Base-by-base conservation (phyloP, 164 flowering plant genomes). In the Cinnamomum micranthum region DNA sequence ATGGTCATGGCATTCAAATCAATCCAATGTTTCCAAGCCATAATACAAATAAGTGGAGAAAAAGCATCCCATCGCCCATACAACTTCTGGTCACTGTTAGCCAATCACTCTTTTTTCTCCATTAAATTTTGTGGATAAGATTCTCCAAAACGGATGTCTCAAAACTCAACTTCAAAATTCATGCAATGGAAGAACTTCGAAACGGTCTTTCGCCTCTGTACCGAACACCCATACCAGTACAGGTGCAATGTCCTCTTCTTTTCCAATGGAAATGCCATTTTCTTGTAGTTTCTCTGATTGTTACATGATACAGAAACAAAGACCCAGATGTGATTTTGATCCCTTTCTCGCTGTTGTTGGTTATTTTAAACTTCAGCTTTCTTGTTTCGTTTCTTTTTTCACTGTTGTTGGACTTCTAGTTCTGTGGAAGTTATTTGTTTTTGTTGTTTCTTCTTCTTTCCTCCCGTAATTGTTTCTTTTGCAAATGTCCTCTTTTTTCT, bases 101-200 rank as follows among this genome's bases (percentile, higher is more conserved):
- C 47, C 69, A 24, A 23, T 19, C 69, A 25, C 69, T 2, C 2
- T 17, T 28, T 15, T 28, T 64, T 27, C 4, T 58, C 4, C 4
- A 12, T 58, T 27, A 58, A 31, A 60, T 22, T 15, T 69, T 31
- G 74, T 72, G 74, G 74, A 72, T 72, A 72, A 72, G 74, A 71
- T 71, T 71, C 58, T 20, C 10, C 25, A 28, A 58, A 3, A 33
- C 23, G 50, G 14, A 7, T 71, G 65, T 71, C 66, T 55, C 60
- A 15, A 55, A 55, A 14, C n/a, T 55, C 60, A 2, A 55, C 60
- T 20, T 55, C 60, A 4, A 4, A 17, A 55, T 20, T 55, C 6
- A 15, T 55, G 17, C 60, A 55, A 20, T 15, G 17, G 60, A 6
- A 15, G 60, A 55, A 4, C 60, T 15, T 2, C 19, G 17, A 15